Conservation (phyloP, 495 filamentous ascomycete genomes). For the Penicillium canescens region DNA sequence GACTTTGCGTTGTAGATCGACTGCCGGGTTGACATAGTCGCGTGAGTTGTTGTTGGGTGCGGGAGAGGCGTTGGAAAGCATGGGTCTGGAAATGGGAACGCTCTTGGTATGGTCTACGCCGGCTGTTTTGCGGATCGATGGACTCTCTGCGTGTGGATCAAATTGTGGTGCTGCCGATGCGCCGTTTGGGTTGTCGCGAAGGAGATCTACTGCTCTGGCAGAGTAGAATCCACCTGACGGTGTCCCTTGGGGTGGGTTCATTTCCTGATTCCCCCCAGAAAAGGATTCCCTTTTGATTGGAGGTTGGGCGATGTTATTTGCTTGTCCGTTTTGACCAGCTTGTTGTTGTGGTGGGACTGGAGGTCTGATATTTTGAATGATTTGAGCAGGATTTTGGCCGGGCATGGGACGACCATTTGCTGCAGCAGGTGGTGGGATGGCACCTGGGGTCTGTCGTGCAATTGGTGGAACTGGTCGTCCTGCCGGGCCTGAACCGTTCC, state of each 20-base stretch:
- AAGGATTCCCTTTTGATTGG: slow-evolving; percentile 30
- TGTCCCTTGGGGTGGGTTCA: slow-evolving; percentile 32
- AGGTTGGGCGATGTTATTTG: slow-evolving; percentile 17
- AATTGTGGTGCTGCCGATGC: slow-evolving; percentile 60
- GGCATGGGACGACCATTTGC: slow-evolving; percentile 21
- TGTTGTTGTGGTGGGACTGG: slow-evolving; percentile 21
- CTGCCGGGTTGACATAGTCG: slow-evolving; percentile 68
- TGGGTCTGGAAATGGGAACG: slow-evolving; percentile 59
- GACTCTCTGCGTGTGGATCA: slow-evolving; percentile 80
- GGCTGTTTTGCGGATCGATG: slow-evolving; percentile 84
- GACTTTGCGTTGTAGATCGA: slow-evolving; percentile 68
- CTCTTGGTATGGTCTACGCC: slow-evolving; percentile 82
- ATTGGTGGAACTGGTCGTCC: slow-evolving; percentile 29
- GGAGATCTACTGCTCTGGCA: slow-evolving; percentile 61
- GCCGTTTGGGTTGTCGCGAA: slow-evolving; percentile 47
- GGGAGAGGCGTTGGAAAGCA: slow-evolving; percentile 29
- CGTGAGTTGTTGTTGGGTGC: slow-evolving; percentile 24
- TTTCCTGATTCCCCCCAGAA: slow-evolving; percentile 26
- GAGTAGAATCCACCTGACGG: slow-evolving; percentile 71
- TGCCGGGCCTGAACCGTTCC: slow-evolving; percentile 23
- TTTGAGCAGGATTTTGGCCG: slow-evolving; percentile 18
- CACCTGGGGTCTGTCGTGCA: slow-evolving; percentile 20
- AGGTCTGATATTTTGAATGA: slow-evolving; percentile 22
- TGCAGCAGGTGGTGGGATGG: slow-evolving; percentile 11
- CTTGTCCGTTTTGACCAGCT: slow-evolving; percentile 6